Percentiles rank a stretch among this genome's conserved stretches.
Conservation (phyloP, 129 eudicot genomes). For the Escallonia rubra region DNA sequence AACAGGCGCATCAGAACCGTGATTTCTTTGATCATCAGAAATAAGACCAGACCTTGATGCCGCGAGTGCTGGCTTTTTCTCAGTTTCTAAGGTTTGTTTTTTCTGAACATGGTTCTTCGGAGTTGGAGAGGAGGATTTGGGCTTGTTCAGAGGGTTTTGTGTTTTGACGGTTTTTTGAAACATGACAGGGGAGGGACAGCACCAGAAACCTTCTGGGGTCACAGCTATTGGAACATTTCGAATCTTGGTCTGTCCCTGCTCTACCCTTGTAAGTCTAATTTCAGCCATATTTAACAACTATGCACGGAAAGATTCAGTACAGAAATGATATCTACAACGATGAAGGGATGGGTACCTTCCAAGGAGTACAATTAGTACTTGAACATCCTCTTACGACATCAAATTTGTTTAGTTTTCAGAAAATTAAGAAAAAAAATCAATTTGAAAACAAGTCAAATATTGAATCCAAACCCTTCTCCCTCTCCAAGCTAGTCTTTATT, state of each 20-base stretch:
- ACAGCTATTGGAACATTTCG: slow-evolving; percentile 95
- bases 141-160: slow-evolving; percentile 54
- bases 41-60: slow-evolving; percentile 31
- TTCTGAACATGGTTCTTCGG: slow-evolving; percentile 37
- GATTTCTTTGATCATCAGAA: slow-evolving; percentile 41
- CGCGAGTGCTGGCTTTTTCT: slow-evolving; percentile 38
- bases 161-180: slow-evolving; percentile 73
- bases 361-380: neutral
- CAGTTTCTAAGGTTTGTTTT: slow-evolving; percentile 48
- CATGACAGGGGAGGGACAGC: slow-evolving; percentile 94
- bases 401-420: too few relatives aligned
- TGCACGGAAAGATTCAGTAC: slow-evolving; percentile 14
- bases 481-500: neutral
- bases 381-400: neutral
- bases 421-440: neutral
- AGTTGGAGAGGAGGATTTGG: slow-evolving; percentile 43
- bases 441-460: neutral
- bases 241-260: slow-evolving; percentile 73
- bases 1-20: slow-evolving; percentile 31
- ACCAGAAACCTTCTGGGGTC: slow-evolving; percentile 98
- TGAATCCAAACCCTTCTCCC: neutral
- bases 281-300: slow-evolving; percentile 57
- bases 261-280: slow-evolving; percentile 52
- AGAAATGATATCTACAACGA: slow-evolving; percentile 1
- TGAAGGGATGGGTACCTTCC: neutral